Evolutionary conservation across 192 early-diverging fungal genomes (phyloP), one percentile per base, ranked within the genome.

Genomic region (Coemansia aciculifera): DNA sequence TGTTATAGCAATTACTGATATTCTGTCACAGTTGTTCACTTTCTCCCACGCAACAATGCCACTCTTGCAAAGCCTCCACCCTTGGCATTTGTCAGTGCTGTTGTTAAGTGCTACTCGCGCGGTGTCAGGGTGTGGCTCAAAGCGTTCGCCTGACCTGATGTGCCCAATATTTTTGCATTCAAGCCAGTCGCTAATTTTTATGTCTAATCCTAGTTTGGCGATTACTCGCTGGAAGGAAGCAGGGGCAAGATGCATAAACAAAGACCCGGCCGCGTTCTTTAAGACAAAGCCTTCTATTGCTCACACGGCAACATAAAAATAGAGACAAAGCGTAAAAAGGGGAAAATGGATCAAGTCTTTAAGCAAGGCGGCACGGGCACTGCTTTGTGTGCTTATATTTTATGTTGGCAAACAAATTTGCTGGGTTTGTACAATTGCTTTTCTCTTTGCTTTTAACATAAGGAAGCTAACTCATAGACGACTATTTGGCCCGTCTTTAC

Each of bases 111-210:
- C 51, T 11, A 29, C 24, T 3, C 10, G 10, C n/a, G 9, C 2
- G 23, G 27, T 8, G 3, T 12, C 19, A 19, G 64, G n/a, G 29
- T 66, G 51, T 49, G 51, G 19, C 11, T 15, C 64, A 51, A 32
- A 31, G 12, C 56, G 64, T 37, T 49, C 64, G 21, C 64, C 34
- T 17, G 51, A 49, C 23, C 34, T 21, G 39, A 29, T 42, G 13
- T 67, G 66, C n/a, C 66, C 38, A 57, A 43, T 44, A 15, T 1
- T 13, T 13, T 39, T 59, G 27, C 56, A n/a, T 44, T 29, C 64
- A 66, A 21, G 46, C 15, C 7, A 44, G 27, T 21, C 44, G n/a
- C 44, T 46, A 46, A 19, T 46, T 46, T 46, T 46, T 21, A 46
- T 19, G 12, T 46, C 5, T 46, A 3, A 7, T 46, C 17, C n/a